Evolutionary conservation across 2,329 filamentous ascomycete genomes (phyloP).

Genomic region (Ophioceras dolichostomum): DNA sequence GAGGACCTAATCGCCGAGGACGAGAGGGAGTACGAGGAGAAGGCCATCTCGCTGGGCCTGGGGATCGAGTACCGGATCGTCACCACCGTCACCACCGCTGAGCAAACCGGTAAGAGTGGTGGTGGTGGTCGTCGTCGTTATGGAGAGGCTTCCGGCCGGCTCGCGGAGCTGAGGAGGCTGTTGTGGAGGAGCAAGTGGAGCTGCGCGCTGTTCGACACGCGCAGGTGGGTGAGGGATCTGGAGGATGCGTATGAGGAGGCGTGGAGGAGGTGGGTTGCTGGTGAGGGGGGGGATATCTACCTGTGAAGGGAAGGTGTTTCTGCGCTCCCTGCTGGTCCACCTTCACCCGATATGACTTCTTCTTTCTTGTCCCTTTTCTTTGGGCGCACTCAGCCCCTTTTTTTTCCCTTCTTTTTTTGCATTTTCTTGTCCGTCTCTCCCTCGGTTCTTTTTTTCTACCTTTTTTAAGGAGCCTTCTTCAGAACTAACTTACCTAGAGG

Average conservation of each 20-base stretch:
- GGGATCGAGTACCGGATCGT: conserved; percentile 45
- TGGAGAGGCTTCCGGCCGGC: conserved; percentile 49
- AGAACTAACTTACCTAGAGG: no score
- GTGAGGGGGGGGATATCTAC: conserved; percentile 88
- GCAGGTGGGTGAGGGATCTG: conserved; percentile 79
- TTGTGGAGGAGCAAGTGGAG: conserved; percentile 76
- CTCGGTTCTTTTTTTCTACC: no score
- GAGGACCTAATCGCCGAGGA: conserved; percentile 63
- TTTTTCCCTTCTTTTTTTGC: no score
- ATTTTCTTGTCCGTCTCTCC: no score
- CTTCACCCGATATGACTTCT: no score
- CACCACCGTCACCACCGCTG: conserved; percentile 6
- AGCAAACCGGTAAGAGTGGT: not conserved
- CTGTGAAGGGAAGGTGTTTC: no score
- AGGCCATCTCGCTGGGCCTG: conserved; percentile 55
- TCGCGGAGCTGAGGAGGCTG: conserved; percentile 68
- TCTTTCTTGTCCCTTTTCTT: no score
- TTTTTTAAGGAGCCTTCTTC: no score
- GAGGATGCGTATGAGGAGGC: conserved; percentile 81
- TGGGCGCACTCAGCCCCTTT: no score
- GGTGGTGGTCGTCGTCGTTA: no score
- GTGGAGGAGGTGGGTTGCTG: conserved; percentile 78
- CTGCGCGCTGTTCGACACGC: conserved; percentile 83
- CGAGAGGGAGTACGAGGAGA: conserved; percentile 76
- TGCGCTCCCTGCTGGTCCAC: no score